A percentile compares a stretch with the other conserved stretches of the same genome.
Conservation (phyloP, 2,329 filamentous ascomycete genomes). For the Gyromitra esculenta region DNA sequence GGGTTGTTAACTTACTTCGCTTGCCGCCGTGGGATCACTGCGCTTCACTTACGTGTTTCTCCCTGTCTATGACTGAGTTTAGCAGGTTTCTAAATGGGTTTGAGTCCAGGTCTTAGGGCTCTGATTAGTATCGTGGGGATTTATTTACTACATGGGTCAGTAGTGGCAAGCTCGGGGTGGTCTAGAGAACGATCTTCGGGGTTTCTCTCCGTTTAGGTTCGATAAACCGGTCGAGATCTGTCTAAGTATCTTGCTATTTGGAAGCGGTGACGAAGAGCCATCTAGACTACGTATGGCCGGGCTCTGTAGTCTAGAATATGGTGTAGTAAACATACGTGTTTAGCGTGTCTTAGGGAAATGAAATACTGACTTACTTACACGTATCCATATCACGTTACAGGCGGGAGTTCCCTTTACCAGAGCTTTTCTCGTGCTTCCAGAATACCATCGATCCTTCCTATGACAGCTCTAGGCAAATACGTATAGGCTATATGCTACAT, state of each 20-base stretch:
- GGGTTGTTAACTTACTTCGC: background rate
- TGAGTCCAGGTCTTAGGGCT: background rate
- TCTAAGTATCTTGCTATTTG: background rate
- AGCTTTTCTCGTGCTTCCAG: no score
- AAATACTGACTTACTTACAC: background rate
- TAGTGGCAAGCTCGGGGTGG: slow-evolving; percentile 2
- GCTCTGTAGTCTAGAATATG: background rate
- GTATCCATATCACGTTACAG: background rate
- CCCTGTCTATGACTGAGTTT: background rate
- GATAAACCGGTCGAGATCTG: background rate
- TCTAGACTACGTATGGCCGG: background rate
- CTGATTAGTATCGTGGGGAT: background rate
- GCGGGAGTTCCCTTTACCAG: no score
- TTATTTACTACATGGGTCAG: background rate
- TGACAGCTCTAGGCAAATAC: no score
- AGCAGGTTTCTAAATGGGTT: background rate
- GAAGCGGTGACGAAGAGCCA: background rate
- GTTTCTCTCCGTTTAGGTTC: background rate
- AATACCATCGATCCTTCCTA: no score
- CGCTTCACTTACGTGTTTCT: background rate
- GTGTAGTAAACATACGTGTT: background rate
- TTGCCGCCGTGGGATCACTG: slow-evolving; percentile 1
- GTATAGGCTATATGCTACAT: no score
- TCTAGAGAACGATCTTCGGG: background rate
- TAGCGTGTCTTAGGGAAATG: background rate